Conservation (phyloP, 2,329 filamentous ascomycete genomes). For the Xylaria sp. region DNA sequence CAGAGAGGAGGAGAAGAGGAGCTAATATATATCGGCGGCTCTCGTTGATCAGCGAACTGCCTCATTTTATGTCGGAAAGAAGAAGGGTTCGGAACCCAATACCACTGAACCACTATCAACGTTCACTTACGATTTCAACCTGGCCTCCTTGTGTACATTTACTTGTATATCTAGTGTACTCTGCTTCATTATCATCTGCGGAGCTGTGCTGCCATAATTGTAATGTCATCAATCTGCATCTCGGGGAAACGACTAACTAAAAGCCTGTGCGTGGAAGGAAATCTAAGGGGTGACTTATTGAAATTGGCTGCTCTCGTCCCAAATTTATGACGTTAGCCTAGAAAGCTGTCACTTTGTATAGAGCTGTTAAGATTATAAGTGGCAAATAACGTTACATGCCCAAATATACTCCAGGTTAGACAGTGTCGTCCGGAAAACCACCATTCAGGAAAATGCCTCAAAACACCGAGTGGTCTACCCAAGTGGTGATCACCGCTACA, state of each 20-base stretch:
- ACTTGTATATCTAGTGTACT: constrained; percentile 4
- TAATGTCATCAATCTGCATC: neutral
- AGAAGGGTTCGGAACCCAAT: neutral
- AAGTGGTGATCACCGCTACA: neutral
- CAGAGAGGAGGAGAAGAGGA: constrained; percentile 59
- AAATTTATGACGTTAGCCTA: neutral
- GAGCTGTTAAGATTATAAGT: neutral
- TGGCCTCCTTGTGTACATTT: neutral
- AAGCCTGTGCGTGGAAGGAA: neutral
- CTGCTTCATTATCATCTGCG: neutral
- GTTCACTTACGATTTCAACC: neutral
- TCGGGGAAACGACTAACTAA: neutral
- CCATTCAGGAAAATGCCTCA: constrained; percentile 9
- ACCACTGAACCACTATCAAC: neutral
- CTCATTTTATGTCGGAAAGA: neutral
- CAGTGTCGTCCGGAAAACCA: neutral
- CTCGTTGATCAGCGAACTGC: neutral
- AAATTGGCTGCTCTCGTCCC: neutral
- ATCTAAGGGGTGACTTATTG: neutral
- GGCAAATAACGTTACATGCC: neutral
- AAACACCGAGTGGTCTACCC: neutral
- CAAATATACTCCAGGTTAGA: too few relatives aligned
- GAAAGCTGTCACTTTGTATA: neutral
- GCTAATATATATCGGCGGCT: constrained; percentile 6
- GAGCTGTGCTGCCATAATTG: neutral